phyloP scores from a whole-genome alignment of 495 filamentous ascomycete genomes.

The Daldinia caldariorum region DNA sequence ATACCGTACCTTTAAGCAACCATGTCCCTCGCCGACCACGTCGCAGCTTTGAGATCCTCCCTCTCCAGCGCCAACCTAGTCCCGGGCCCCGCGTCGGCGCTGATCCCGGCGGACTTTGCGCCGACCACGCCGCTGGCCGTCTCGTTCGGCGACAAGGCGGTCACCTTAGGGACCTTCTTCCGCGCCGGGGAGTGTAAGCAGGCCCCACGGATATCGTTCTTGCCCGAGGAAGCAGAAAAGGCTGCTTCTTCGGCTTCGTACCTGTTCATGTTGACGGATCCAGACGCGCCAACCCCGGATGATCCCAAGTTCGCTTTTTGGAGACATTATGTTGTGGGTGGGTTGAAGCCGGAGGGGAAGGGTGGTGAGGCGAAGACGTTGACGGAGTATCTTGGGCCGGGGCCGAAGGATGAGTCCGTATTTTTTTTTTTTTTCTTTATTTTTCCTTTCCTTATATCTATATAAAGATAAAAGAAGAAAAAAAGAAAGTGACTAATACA shows the following conservation, averaged over 20 bases:
- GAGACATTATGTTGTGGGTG: conserved; percentile 43
- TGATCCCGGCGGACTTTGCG: conserved; percentile 40
- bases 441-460: not conserved
- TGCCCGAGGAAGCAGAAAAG: conserved; percentile 16
- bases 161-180: conserved; percentile 41
- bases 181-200: conserved; percentile 37
- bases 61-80: conserved; percentile 36
- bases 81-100: conserved; percentile 35
- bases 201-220: conserved; percentile 36
- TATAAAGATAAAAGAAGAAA: not conserved
- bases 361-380: conserved; percentile 9
- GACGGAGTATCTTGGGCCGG: conserved; percentile 45
- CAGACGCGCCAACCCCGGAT: conserved; percentile 47
- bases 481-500: not conserved
- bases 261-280: conserved; percentile 39
- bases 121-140: conserved; percentile 37
- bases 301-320: conserved; percentile 48
- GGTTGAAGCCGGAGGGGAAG: conserved; percentile 26
- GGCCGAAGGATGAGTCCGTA: conserved; percentile 45
- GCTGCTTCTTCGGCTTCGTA: conserved; percentile 19
- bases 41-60: conserved; percentile 22
- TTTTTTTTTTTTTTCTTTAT: not conserved
- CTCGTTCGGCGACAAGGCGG: conserved; percentile 30
- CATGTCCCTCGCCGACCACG: conserved; percentile 27
- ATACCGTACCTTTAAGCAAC: not conserved